A percentile compares a stretch with the other conserved stretches of the same genome.
Conservation (phyloP, 495 filamentous ascomycete species). For the Cenococcum geophilum region DNA sequence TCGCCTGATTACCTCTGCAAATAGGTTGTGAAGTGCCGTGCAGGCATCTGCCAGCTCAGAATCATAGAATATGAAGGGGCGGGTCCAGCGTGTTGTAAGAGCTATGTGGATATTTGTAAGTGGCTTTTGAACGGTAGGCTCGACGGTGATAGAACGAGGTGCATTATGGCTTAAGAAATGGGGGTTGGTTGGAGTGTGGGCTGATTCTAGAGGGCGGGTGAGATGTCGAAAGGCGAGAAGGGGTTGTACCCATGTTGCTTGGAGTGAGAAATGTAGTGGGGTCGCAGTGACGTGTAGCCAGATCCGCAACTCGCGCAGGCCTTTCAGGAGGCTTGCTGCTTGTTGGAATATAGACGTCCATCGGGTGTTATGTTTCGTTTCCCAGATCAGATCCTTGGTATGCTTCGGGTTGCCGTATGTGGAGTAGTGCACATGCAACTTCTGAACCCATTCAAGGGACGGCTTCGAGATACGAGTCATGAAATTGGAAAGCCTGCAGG, state of each 20-base stretch:
- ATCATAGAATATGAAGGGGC: not conserved
- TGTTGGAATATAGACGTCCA: slow-evolving; percentile 8
- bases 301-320: slow-evolving; percentile 11
- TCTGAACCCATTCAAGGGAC: slow-evolving; percentile 10
- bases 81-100: slow-evolving; percentile 8
- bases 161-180: not conserved
- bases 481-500: slow-evolving; percentile 17
- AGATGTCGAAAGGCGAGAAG: slow-evolving; percentile 19
- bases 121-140: not conserved
- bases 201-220: not conserved
- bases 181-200: not conserved
- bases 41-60: slow-evolving; percentile 9
- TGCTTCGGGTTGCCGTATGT: slow-evolving; percentile 8
- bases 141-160: not conserved
- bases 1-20: slow-evolving; percentile 14
- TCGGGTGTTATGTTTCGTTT: slow-evolving; percentile 10
- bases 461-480: slow-evolving; percentile 7
- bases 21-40: slow-evolving; percentile 19
- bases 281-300: slow-evolving; percentile 14
- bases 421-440: slow-evolving; percentile 20
- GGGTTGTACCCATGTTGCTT: slow-evolving; percentile 11
- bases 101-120: slow-evolving; percentile 9
- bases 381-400: not conserved
- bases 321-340: slow-evolving; percentile 6
- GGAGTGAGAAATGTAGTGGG: slow-evolving; percentile 15